Evolutionary conservation across 306 rosid genomes (phyloP), one percentile per base, ranked within the genome.

Genomic region (Abrus pulchellus): DNA sequence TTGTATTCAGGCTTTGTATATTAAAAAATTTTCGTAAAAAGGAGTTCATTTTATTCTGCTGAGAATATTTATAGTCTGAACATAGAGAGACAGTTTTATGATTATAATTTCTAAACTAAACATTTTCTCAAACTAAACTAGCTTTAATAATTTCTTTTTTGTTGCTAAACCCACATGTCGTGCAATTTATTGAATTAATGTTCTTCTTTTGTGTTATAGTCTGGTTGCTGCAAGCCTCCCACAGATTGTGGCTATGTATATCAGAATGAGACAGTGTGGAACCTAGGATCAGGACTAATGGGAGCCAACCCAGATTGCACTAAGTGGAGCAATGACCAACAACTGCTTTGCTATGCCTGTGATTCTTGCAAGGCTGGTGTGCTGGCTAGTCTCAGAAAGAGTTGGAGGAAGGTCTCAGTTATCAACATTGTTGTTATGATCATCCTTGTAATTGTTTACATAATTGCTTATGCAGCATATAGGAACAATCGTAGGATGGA

Each of bases 141-240:
- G 20, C 20, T 20, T 20, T 20, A 20, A 20, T 20, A 20, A 20
- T 20, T 20, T 20, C 20, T 20, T 20, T 38, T 43, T 27, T 30
- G 61, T 36, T 20, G 9, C 9, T 33, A 38, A 72, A 56, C 6
- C 43, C 53, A 54, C 6, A 34, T 56, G 34, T 12, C 4, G 57
- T 38, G 61, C 7, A 65, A 33, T 57, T 45, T 5, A 47, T 2
- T 64, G 60, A 66, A 72, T 20, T 5, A 60, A 48, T 73, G 7
- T 72, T 68, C 0, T 34, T 2, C 9, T 47, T 79, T 9, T 48
- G 0, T 32, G 33, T 79, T 83, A 69, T 29, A 94, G 99, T 93
- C 99, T 76, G 98, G 99, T 56, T 96, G 99, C 87, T 96, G 98
- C 91, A 96, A 96, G 86, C 98, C 99, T 20, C 98, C 97, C 1